Conservation (phyloP, 805 yeast species). For the Saccharomycopsis oosterbeekiorum region DNA sequence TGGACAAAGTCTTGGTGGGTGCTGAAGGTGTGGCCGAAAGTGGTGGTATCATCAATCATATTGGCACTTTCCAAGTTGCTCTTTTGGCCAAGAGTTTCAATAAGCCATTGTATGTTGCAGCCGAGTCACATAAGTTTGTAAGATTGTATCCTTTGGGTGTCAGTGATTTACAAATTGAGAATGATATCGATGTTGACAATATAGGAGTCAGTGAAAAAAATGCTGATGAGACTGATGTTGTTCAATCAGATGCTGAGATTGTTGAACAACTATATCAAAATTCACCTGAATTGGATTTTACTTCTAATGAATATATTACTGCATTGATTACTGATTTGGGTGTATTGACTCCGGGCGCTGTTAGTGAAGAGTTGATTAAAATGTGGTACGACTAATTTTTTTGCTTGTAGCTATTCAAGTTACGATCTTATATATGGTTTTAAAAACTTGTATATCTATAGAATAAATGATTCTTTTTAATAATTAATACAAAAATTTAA, state of each 20-base stretch:
- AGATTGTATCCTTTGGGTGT: slow-evolving; percentile 92
- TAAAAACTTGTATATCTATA: background rate
- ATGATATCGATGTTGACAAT: slow-evolving; percentile 34
- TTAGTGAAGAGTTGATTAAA: slow-evolving; percentile 94
- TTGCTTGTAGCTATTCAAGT: background rate
- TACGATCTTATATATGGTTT: background rate
- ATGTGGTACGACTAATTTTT: slow-evolving; percentile 79
- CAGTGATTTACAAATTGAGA: slow-evolving; percentile 69
- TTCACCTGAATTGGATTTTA: slow-evolving; percentile 72
- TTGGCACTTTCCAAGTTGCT: slow-evolving; percentile 93
- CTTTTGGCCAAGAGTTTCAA: slow-evolving; percentile 83
- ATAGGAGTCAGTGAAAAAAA: slow-evolving; percentile 14
- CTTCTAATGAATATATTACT: slow-evolving; percentile 91
- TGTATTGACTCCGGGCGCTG: slow-evolving; percentile 94
- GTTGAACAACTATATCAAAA: slow-evolving; percentile 22
- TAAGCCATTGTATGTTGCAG: slow-evolving; percentile 88
- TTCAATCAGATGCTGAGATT: slow-evolving; percentile 23
- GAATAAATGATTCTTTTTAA: background rate
- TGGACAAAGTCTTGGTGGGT: slow-evolving; percentile 90
- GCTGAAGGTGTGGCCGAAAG: slow-evolving; percentile 99
- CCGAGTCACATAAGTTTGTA: slow-evolving; percentile 93
- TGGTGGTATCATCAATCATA: slow-evolving; percentile 93
- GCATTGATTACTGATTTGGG: slow-evolving; percentile 95
- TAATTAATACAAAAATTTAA: background rate
- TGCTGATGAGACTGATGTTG: slow-evolving; percentile 19